Evolutionary conservation across 768 basidiomycete genomes (phyloP).

Genomic region (Albatrellus ellisii): DNA sequence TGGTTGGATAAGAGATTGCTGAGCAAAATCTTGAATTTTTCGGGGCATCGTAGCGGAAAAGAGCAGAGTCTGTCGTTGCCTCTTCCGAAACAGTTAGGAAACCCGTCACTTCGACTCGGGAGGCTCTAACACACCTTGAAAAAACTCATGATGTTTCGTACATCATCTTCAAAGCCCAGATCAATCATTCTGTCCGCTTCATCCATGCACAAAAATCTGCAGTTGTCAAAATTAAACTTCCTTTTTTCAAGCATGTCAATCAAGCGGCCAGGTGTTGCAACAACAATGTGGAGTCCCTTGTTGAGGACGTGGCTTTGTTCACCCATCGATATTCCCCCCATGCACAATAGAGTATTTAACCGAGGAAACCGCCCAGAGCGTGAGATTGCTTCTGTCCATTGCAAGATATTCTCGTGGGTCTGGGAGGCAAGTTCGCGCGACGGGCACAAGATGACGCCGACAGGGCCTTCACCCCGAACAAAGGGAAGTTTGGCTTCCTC

Average conservation of each 20-base stretch:
- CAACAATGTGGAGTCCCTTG: constrained; percentile 90
- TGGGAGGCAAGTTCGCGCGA: constrained; percentile 95
- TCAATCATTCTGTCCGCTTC: constrained; percentile 99
- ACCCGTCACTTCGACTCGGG: not conserved
- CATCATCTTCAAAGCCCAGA: constrained; percentile 97
- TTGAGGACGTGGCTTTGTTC: constrained; percentile 89
- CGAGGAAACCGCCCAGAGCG: constrained; percentile 73
- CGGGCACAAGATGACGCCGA: constrained; percentile 94
- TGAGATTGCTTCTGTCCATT: constrained; percentile 76
- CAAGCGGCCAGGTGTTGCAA: constrained; percentile 91
- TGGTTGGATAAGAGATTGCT: constrained; percentile 89
- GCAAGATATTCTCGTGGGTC: constrained; percentile 88
- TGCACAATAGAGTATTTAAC: constrained; percentile 82
- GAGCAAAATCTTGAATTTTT: constrained; percentile 98
- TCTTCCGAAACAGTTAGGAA: constrained; percentile 28
- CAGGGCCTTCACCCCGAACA: constrained; percentile 87
- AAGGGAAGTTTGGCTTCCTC: constrained; percentile 88
- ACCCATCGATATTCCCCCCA: constrained; percentile 96
- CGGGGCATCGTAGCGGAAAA: constrained; percentile 99
- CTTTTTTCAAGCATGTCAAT: constrained; percentile 99
- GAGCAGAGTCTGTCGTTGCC: constrained; percentile 90
- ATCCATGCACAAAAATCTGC: constrained; percentile 97
- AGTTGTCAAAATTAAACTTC: constrained; percentile 81
- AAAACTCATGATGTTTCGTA: constrained; percentile 97
- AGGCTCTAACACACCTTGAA: constrained; percentile 59